Conservation (phyloP, 2,329 filamentous ascomycete species). For the Penicillium sp. region DNA sequence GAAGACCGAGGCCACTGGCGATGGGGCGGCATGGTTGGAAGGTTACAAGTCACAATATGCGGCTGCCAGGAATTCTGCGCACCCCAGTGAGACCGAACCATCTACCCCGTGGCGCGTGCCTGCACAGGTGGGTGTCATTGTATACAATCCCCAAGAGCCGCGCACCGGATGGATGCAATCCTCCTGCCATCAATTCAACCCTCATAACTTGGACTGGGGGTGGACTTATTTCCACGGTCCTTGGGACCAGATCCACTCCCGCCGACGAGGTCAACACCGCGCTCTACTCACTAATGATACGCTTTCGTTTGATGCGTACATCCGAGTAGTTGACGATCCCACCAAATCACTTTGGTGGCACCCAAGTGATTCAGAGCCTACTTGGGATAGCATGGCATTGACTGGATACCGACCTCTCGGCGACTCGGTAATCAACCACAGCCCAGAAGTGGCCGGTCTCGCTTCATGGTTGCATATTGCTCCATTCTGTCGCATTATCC, state of each 20-base stretch:
- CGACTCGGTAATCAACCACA: constrained; percentile 48
- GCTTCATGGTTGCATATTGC: constrained; percentile 60
- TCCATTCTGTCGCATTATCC: constrained; percentile 61
- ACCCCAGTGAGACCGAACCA: constrained; percentile 6
- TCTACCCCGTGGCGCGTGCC: constrained; percentile 50
- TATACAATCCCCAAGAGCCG: constrained; percentile 66
- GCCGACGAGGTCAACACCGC: constrained; percentile 60
- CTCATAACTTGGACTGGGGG: constrained; percentile 62
- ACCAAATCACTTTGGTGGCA: constrained; percentile 65
- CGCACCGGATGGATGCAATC: constrained; percentile 59
- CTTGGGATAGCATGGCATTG: constrained; percentile 59
- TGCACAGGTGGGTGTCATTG: constrained; percentile 63
- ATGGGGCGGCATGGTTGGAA: constrained; percentile 34
- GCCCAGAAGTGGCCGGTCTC: constrained; percentile 56
- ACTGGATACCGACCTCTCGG: constrained; percentile 59
- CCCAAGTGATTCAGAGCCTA: constrained; percentile 53
- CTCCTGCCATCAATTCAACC: constrained; percentile 62
- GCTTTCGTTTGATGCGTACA: constrained; percentile 63
- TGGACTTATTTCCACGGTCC: constrained; percentile 65
- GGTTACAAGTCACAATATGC: constrained; percentile 32
- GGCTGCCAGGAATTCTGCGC: constrained; percentile 6
- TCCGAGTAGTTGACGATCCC: constrained; percentile 62
- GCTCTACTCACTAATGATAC: constrained; percentile 63
- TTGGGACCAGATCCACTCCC: constrained; percentile 59
- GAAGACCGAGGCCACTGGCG: constrained; percentile 28